phyloP scores from a whole-genome alignment of 345 rosid species.

The Passiflora organensis region DNA sequence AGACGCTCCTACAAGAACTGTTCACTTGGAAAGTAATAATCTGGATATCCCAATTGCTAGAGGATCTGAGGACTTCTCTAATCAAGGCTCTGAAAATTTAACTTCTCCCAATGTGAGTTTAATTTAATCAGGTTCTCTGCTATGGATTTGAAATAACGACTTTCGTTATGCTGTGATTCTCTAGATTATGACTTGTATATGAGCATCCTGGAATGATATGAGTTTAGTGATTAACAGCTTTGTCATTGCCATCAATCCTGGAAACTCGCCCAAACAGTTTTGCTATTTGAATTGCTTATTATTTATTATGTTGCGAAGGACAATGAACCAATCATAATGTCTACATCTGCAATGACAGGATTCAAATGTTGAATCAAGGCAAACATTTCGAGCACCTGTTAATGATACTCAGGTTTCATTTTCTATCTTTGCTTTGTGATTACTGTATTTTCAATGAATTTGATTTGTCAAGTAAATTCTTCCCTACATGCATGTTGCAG shows the following conservation, averaged over 20 bases:
- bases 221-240: background rate
- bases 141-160: background rate
- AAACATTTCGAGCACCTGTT: constrained; percentile 45
- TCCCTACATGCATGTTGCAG: constrained; percentile 28
- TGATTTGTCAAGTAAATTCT: background rate
- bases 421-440: background rate
- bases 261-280: background rate
- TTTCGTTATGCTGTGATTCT: background rate
- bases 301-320: background rate
- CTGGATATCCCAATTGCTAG: constrained; percentile 19
- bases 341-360: constrained; percentile 25
- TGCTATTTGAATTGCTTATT: background rate
- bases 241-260: background rate
- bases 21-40: constrained; percentile 12
- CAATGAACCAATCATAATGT: background rate
- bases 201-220: background rate
- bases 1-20: constrained; percentile 12
- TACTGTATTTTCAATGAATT: background rate
- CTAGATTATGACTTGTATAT: background rate
- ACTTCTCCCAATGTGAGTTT: constrained; percentile 26
- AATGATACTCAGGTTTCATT: constrained; percentile 50
- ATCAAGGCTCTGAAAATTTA: constrained; percentile 25
- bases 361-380: constrained; percentile 23
- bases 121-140: background rate
- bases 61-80: constrained; percentile 25